Evolutionary conservation across 2,329 filamentous ascomycete genomes (phyloP), one percentile per base, ranked within the genome.

Genomic region (Lachnellula hyalina): DNA sequence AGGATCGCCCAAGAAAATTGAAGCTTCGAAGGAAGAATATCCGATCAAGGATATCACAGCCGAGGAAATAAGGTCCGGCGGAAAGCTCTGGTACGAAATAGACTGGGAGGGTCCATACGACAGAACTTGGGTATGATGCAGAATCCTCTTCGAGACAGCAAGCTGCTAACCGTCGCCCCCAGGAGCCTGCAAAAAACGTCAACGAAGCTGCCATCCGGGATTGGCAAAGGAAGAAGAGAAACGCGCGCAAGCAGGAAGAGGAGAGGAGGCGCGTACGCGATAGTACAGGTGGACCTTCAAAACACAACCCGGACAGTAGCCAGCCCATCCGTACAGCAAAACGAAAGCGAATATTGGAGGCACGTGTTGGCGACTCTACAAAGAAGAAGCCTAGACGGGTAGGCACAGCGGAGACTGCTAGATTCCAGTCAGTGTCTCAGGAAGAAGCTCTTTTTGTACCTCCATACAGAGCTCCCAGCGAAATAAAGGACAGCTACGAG

Each of bases 21-120:
- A 41, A 34, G 23, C 21, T 32, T 36, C 38, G 8, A 19, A 47
- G 12, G 28, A 47, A 11, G 36, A 45, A 5, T 40, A 46, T 15
- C 15, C 21, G 15, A 46, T 63, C 38, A 59, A 54, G 17, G 52
- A 48, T 19, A 63, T 64, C 44, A 45, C 60, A 4, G 50, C 42
- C 8, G 60, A 64, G 52, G 55, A 56, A 38, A 55, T 35, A 35
- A 23, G 21, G 35, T 2, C 21, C 19, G 48, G 60, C 7, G 57
- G 55, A 34, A 21, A 63, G 23, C 65, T 65, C 11, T 58, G 72
- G n/a, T 86, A 83, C 60, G 65, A 73, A 3, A 75, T 85, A 51
- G 76, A 83, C 63, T 85, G 83, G 83, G 75, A 73, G 47, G 75
- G 78, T 57, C 56, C 59, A 1, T 84, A 76, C 63, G 53, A 68